Conservation (phyloP, 768 basidiomycete species). For the Lactarius akahatsu region DNA sequence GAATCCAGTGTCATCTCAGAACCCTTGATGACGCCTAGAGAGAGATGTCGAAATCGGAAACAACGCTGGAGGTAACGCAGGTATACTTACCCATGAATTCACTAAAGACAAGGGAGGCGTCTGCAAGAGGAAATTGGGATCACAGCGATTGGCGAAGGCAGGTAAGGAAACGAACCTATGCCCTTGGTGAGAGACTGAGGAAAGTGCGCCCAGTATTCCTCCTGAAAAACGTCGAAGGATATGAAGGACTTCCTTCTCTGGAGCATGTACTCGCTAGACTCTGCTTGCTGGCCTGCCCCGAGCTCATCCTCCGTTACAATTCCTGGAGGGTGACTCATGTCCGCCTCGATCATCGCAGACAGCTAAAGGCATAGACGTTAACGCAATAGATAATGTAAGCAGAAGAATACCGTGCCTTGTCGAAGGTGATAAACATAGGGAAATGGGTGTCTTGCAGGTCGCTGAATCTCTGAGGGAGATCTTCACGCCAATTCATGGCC, state of each 20-base stretch:
- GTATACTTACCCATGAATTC: conserved; percentile 55
- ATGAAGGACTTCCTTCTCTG: conserved; percentile 32
- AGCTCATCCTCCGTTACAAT: neutral
- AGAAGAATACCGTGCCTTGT: conserved; percentile 44
- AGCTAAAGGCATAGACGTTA: conserved; percentile 37
- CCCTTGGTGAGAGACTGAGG: conserved; percentile 52
- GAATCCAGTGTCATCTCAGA: conserved; percentile 50
- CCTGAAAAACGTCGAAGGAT: conserved; percentile 48
- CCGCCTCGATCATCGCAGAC: conserved; percentile 50
- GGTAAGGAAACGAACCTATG: conserved; percentile 44
- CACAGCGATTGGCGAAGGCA: neutral
- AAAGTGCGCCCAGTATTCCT: conserved; percentile 62
- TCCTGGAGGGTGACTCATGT: conserved; percentile 33
- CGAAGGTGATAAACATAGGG: conserved; percentile 68
- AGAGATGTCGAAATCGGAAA: neutral
- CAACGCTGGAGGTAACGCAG: too few species aligned
- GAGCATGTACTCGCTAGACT: conserved; percentile 24
- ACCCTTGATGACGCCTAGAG: conserved; percentile 60
- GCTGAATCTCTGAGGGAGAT: conserved; percentile 55
- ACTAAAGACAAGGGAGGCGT: conserved; percentile 60
- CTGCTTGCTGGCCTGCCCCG: neutral
- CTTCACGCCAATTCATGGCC: conserved; percentile 41
- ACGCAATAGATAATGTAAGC: neutral
- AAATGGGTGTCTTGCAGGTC: conserved; percentile 61
- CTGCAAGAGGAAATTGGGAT: conserved; percentile 38